phyloP scores from a whole-genome alignment of 805 yeast species.

The Wickerhamomyces rabaulensis region DNA sequence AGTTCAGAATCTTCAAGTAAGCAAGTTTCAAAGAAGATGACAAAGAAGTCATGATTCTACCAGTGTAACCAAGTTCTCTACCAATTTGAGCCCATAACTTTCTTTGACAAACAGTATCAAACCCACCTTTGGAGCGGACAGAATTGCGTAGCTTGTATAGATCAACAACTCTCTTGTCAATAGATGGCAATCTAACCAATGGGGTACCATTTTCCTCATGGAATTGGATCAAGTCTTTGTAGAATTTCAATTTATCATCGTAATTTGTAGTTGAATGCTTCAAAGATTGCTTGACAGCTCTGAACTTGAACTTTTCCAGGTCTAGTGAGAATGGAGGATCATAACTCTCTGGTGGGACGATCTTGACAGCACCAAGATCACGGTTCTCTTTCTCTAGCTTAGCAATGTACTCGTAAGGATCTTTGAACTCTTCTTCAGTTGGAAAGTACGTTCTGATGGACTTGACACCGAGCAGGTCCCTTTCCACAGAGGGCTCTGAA shows the following conservation, averaged over 20 bases:
- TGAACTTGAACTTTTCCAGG: slow-evolving; percentile 47
- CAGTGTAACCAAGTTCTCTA: slow-evolving; percentile 71
- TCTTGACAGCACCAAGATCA: slow-evolving; percentile 59
- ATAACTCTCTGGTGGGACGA: slow-evolving; percentile 48
- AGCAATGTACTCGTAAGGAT: slow-evolving; percentile 53
- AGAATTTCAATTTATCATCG: slow-evolving; percentile 41
- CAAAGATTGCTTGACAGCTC: slow-evolving; percentile 42
- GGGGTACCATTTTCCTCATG: slow-evolving; percentile 28
- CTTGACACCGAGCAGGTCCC: neutral
- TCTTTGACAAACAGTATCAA: slow-evolving; percentile 50
- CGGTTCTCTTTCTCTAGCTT: slow-evolving; percentile 29
- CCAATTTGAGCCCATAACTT: slow-evolving; percentile 84
- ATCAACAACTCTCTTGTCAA: slow-evolving; percentile 64
- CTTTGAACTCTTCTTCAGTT: slow-evolving; percentile 43
- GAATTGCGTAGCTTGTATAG: slow-evolving; percentile 51
- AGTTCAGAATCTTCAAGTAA: slow-evolving; percentile 40
- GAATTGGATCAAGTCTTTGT: slow-evolving; percentile 38
- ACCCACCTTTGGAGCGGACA: slow-evolving; percentile 66
- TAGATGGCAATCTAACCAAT: slow-evolving; percentile 51
- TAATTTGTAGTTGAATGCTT: slow-evolving; percentile 36
- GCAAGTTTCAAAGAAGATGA: slow-evolving; percentile 62
- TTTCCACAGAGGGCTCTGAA: neutral
- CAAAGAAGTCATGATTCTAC: slow-evolving; percentile 64
- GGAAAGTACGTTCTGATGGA: slow-evolving; percentile 24
- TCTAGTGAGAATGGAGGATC: slow-evolving; percentile 30